Conservation (phyloP, 345 rosid genomes). For the Rhodamnia rubescens region DNA sequence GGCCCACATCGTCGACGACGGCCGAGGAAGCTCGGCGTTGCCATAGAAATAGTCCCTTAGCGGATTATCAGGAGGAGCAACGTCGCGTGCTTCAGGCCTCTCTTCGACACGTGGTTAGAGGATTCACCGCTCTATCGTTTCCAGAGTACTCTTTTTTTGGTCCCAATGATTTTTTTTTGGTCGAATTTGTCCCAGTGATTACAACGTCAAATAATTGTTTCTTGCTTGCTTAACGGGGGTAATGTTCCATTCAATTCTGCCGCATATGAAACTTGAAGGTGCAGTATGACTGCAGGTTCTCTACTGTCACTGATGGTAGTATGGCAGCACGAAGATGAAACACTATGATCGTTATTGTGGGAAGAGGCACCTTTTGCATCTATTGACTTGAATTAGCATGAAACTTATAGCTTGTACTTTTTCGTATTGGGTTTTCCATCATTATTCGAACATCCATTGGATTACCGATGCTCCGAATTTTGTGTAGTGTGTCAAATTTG, state of each 20-base stretch:
- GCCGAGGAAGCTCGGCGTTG: slow-evolving; percentile 25
- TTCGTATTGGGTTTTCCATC: background rate
- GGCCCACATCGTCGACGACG: slow-evolving; percentile 9
- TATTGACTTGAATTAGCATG: background rate
- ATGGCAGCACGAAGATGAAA: background rate
- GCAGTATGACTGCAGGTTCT: background rate
- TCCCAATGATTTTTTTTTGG: too few relatives aligned
- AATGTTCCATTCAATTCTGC: background rate
- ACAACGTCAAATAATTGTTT: background rate
- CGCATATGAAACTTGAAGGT: background rate
- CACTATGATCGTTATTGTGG: too few relatives aligned
- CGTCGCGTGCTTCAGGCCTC: slow-evolving; percentile 71
- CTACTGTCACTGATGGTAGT: background rate
- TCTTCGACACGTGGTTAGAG: slow-evolving; percentile 66
- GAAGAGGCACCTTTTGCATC: background rate
- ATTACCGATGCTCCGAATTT: background rate
- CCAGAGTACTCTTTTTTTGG: too few relatives aligned
- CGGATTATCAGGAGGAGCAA: slow-evolving; percentile 63
- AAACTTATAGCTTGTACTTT: background rate
- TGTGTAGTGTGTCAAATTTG: background rate
- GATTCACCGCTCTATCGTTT: background rate
- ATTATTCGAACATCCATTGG: background rate
- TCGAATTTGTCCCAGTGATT: background rate
- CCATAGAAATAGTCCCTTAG: slow-evolving; percentile 33
- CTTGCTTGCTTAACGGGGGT: background rate